phyloP scores from a whole-genome alignment of 2,329 filamentous ascomycete species.

The Xylaria arbuscula region DNA sequence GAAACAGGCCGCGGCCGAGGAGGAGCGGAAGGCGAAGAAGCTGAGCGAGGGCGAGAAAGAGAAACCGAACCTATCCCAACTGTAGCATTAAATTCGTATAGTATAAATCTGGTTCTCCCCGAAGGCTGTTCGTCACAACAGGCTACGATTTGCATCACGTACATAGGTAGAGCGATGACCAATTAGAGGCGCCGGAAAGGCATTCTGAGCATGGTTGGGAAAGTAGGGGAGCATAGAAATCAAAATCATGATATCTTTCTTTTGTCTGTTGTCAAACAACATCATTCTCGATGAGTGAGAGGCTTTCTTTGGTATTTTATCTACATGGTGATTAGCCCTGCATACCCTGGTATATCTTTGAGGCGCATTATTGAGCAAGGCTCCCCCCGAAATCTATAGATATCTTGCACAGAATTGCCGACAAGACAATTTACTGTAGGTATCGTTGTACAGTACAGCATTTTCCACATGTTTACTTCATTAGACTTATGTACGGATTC shows the following conservation, averaged over 20 bases:
- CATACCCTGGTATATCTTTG: too few relatives aligned
- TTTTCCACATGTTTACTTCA: too few relatives aligned
- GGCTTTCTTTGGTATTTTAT: constrained; percentile 50
- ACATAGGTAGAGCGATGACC: constrained; percentile 28
- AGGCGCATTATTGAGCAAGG: too few relatives aligned
- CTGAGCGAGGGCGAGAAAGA: constrained; percentile 55
- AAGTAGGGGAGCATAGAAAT: constrained; percentile 18
- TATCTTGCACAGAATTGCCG: too few relatives aligned
- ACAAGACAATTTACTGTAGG: too few relatives aligned
- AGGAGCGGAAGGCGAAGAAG: constrained; percentile 65
- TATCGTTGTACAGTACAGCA: too few relatives aligned
- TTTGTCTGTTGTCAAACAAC: constrained; percentile 9
- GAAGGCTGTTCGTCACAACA: neutral
- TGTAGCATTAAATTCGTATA: constrained; percentile 38
- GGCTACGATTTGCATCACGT: constrained; percentile 18
- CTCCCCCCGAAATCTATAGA: too few relatives aligned
- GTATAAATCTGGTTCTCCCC: constrained; percentile 23
- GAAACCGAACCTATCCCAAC: neutral
- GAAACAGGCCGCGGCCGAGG: constrained; percentile 64
- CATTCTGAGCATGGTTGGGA: neutral
- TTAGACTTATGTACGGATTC: too few relatives aligned
- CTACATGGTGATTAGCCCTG: too few relatives aligned
- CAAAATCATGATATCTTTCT: neutral
- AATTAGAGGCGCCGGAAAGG: too few relatives aligned
- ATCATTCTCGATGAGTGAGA: constrained; percentile 58